Evolutionary conservation across 345 rosid species (phyloP).

Genomic region (Salix exigua): DNA sequence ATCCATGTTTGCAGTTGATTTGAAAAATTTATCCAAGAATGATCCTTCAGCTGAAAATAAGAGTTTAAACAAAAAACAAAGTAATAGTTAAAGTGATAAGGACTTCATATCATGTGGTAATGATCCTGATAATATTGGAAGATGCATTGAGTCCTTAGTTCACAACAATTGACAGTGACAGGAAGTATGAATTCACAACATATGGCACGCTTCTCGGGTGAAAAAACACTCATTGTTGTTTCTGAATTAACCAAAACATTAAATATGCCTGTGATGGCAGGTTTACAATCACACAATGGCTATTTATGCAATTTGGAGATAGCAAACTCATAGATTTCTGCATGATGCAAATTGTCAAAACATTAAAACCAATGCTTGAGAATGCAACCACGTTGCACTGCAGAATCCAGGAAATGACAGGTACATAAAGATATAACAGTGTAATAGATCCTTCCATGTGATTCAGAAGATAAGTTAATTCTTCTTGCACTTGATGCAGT

Average conservation of each 20-base stretch:
- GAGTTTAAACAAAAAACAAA: constrained; percentile 9
- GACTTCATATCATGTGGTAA: background rate
- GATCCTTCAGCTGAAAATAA: constrained; percentile 63
- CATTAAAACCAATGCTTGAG: too few species aligned
- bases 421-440: background rate
- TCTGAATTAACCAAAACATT: background rate
- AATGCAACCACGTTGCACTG: too few species aligned
- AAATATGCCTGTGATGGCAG: background rate
- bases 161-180: background rate
- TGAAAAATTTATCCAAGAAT: constrained; percentile 71
- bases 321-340: background rate
- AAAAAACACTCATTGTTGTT: too few species aligned
- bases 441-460: background rate
- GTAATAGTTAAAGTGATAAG: background rate
- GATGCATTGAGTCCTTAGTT: too few species aligned
- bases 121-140: background rate
- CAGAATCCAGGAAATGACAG: background rate
- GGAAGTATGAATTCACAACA: background rate
- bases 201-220: background rate
- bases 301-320: background rate
- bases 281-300: too few species aligned
- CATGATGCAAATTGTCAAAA: too few species aligned
- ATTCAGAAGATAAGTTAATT: background rate
- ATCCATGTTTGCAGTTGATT: constrained; percentile 69
- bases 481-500: background rate